Conservation (phyloP, 2,329 filamentous ascomycete species). For the Trichoderma polysporum region DNA sequence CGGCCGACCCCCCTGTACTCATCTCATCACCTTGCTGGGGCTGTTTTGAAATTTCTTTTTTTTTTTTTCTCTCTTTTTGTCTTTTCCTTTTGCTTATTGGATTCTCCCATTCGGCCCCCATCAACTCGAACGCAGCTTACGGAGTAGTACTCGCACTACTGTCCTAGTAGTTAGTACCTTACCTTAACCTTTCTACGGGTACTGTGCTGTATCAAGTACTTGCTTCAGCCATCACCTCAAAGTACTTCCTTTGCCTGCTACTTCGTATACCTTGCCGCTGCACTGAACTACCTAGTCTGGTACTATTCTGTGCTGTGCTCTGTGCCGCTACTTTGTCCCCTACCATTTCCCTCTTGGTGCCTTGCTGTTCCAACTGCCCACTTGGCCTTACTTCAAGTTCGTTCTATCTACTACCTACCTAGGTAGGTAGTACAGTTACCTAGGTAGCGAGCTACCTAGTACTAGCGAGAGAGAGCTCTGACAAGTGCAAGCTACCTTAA, state of each 20-base stretch:
- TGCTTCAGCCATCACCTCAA: neutral
- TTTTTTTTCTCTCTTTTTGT: neutral
- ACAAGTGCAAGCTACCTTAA: no score
- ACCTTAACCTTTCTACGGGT: neutral
- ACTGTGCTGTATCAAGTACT: neutral
- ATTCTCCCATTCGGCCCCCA: neutral
- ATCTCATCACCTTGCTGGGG: neutral
- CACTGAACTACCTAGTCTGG: no score
- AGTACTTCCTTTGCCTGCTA: neutral
- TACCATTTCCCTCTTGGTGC: neutral
- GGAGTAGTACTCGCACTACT: neutral
- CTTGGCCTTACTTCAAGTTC: no score
- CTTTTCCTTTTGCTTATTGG: neutral
- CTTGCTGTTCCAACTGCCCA: neutral
- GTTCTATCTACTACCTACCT: no score
- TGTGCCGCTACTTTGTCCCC: neutral
- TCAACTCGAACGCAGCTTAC: neutral
- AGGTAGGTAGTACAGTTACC: no score
- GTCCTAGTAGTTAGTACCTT: neutral
- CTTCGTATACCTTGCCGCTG: neutral
- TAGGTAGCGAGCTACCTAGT: no score
- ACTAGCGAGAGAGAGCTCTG: no score
- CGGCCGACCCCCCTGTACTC: constrained; percentile 7
- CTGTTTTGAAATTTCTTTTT: neutral
- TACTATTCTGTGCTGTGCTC: neutral